Evolutionary conservation across 257 asterid species (phyloP).

Genomic region (Solanum appendiculatum): DNA sequence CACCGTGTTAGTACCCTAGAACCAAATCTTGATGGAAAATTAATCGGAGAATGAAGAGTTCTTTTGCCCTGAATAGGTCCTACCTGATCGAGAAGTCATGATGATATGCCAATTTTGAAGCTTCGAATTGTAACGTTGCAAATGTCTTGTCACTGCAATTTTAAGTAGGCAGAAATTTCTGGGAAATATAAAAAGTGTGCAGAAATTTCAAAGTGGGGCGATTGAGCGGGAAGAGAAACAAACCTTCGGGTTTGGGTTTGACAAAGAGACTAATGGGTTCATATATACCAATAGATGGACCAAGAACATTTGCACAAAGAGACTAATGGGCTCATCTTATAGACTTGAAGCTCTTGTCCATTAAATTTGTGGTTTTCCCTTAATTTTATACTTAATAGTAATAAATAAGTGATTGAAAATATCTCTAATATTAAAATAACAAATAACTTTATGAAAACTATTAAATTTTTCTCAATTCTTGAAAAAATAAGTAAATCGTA

Average conservation of each 20-base stretch:
- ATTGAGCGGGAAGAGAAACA: background rate
- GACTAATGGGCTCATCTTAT: too few relatives aligned
- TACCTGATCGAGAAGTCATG: constrained; percentile 12
- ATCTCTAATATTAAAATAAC: too few relatives aligned
- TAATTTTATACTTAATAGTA: too few relatives aligned
- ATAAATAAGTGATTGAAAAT: too few relatives aligned
- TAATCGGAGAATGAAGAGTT: background rate
- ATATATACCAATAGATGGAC: too few relatives aligned
- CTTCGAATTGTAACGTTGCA: background rate
- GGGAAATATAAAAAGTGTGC: background rate
- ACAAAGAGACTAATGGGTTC: background rate
- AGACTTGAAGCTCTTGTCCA: too few relatives aligned
- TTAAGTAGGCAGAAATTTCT: background rate
- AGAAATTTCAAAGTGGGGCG: background rate
- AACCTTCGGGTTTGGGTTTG: background rate
- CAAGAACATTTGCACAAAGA: too few relatives aligned
- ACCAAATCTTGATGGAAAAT: background rate
- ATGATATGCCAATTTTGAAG: background rate
- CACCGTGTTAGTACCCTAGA: background rate
- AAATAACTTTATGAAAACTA: too few relatives aligned
- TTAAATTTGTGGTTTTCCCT: too few relatives aligned
- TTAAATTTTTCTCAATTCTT: too few relatives aligned
- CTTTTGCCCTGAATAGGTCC: background rate
- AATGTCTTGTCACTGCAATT: background rate
- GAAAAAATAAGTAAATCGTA: too few relatives aligned